These are phyloP conservation scores for Brassica nigra DNA, from an alignment of 345 rosid genomes.

Conservation along the genomic window DNA sequence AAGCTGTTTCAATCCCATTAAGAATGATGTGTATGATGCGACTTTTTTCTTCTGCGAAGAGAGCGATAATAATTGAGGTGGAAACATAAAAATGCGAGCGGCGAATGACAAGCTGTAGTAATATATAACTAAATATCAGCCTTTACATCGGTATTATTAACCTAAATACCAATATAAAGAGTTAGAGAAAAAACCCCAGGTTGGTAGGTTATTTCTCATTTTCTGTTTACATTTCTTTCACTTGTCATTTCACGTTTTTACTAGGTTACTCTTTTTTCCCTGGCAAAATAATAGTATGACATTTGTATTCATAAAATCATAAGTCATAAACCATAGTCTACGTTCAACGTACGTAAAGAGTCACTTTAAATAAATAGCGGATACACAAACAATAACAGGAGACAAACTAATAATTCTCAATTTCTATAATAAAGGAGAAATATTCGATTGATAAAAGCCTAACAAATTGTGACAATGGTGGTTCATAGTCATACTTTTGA, in stretches of 20 bases:
- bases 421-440: neutral
- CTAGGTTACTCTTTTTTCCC: neutral
- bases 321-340: neutral
- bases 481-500: neutral
- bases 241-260: slow-evolving; percentile 3
- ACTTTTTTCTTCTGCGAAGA: slow-evolving; percentile 4
- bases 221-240: slow-evolving; percentile 7
- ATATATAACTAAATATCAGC: neutral
- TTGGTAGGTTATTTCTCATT: neutral
- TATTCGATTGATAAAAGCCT: neutral
- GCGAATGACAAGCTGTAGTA: neutral
- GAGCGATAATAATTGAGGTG: slow-evolving; percentile 17
- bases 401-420: neutral
- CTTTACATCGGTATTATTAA: neutral
- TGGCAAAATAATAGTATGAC: neutral
- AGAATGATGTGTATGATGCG: slow-evolving; percentile 22
- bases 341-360: neutral
- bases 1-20: neutral
- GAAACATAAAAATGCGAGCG: neutral
- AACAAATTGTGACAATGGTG: neutral
- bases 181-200: neutral
- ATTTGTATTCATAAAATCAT: slow-evolving; percentile 3
- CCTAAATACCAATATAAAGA: neutral
- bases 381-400: neutral
- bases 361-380: neutral